phyloP scores from a whole-genome alignment of 1,139 yeast genomes.

The Saccharomyces hybrid region DNA sequence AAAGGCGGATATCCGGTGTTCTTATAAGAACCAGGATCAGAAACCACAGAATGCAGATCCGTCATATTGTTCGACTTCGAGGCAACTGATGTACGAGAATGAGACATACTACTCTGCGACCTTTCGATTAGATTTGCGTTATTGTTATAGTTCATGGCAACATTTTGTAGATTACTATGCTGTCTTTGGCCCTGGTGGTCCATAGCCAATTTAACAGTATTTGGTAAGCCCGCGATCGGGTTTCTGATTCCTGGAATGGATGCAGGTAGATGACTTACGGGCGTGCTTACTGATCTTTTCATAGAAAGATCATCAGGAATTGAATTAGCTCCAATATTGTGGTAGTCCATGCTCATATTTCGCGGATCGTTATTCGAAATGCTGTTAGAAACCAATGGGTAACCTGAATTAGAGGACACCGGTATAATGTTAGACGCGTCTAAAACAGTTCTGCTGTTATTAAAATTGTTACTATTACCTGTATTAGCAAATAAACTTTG shows the following conservation, averaged over 20 bases:
- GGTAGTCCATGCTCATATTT: background rate
- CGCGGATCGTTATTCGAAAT: background rate
- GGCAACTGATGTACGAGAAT: background rate
- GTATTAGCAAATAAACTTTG: constrained; percentile 10
- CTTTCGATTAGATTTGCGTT: background rate
- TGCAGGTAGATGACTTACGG: background rate
- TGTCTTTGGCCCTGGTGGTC: background rate
- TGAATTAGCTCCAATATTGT: background rate
- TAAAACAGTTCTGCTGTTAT: background rate
- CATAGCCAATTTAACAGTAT: background rate
- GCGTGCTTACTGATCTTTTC: background rate
- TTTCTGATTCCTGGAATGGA: background rate
- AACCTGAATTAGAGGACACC: background rate
- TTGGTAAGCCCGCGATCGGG: background rate
- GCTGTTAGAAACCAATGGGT: background rate
- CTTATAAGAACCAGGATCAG: background rate
- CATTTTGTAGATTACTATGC: background rate
- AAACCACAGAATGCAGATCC: background rate
- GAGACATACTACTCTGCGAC: background rate
- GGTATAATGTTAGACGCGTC: background rate
- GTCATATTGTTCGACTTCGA: background rate
- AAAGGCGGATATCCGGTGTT: background rate
- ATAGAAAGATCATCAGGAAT: background rate
- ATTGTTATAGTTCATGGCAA: background rate
- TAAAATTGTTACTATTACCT: background rate